A percentile compares a stretch with the other conserved stretches of the same genome.
Conservation (phyloP, 106 monocot species). For the Phalaenopsis aphrodite region DNA sequence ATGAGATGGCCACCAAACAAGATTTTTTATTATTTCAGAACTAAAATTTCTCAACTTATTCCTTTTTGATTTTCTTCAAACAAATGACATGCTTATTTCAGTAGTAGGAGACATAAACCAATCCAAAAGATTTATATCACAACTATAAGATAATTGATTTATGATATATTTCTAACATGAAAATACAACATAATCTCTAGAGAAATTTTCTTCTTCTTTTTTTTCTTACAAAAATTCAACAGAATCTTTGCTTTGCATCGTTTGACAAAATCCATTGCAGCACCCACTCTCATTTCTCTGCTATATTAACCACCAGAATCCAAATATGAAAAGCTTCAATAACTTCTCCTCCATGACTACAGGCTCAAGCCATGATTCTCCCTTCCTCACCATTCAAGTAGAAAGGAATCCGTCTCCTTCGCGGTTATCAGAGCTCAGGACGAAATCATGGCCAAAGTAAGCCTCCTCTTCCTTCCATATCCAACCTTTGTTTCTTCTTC, state of each 20-base stretch:
- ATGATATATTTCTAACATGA: neutral
- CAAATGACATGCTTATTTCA: no score
- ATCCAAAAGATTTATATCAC: no score
- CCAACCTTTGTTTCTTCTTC: neutral
- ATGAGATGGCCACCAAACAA: neutral
- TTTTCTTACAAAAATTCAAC: neutral
- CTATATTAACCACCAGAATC: neutral
- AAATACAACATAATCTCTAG: neutral
- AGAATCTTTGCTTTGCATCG: neutral
- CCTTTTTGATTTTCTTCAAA: no score
- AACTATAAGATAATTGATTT: no score
- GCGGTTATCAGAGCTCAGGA: conserved; percentile 36
- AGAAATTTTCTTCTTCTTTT: neutral
- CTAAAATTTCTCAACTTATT: no score
- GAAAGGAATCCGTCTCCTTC: conserved; percentile 48
- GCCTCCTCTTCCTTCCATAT: neutral
- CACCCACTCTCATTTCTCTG: no score
- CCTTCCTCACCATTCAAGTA: conserved; percentile 29
- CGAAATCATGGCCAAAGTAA: conserved; percentile 81
- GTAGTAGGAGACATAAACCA: no score
- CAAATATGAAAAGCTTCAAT: neutral
- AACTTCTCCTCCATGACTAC: conserved; percentile 24
- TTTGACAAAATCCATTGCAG: neutral
- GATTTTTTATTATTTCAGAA: no score
- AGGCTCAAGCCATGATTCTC: conserved; percentile 16